These are phyloP conservation scores for Coix lacrymajobi DNA, from an alignment of 176 grass and related monocot genomes.

Conservation along the genomic window DNA sequence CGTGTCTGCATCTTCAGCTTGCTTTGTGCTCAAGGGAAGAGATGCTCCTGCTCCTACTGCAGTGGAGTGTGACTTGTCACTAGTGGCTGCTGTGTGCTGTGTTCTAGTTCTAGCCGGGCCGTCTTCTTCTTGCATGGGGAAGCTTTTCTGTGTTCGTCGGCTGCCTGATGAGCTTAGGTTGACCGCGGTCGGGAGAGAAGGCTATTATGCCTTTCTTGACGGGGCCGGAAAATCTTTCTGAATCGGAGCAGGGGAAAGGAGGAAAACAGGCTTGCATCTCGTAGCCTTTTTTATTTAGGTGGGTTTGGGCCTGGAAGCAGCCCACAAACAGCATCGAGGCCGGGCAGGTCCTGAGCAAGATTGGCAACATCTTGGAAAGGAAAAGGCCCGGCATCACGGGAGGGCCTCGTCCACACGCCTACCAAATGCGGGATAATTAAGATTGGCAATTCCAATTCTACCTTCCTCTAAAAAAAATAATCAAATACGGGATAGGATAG, in stretches of 20 bases:
- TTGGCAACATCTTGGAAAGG: too few species aligned
- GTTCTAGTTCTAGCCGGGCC: neutral
- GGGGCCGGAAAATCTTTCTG: neutral
- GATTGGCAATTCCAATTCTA: too few species aligned
- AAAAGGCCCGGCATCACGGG: too few species aligned
- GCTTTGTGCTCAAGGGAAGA: slow-evolving; percentile 47
- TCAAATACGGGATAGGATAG: too few species aligned
- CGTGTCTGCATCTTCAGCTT: slow-evolving; percentile 20
- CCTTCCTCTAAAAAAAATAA: too few species aligned
- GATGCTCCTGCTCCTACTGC: neutral
- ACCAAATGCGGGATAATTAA: too few species aligned
- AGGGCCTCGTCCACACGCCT: too few species aligned
- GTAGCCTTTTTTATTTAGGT: neutral
- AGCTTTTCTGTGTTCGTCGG: neutral
- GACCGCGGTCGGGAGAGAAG: neutral
- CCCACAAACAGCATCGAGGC: neutral
- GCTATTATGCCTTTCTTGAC: neutral
- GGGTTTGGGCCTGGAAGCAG: neutral
- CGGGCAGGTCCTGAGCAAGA: too few species aligned
- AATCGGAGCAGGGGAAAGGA: neutral
- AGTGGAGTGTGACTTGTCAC: neutral
- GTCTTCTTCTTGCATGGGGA: too few species aligned
- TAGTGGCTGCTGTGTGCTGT: neutral
- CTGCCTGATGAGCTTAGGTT: neutral
- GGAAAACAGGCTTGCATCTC: neutral